Conservation (phyloP, 2,329 filamentous ascomycete genomes). For the Penicillium olsonii region DNA sequence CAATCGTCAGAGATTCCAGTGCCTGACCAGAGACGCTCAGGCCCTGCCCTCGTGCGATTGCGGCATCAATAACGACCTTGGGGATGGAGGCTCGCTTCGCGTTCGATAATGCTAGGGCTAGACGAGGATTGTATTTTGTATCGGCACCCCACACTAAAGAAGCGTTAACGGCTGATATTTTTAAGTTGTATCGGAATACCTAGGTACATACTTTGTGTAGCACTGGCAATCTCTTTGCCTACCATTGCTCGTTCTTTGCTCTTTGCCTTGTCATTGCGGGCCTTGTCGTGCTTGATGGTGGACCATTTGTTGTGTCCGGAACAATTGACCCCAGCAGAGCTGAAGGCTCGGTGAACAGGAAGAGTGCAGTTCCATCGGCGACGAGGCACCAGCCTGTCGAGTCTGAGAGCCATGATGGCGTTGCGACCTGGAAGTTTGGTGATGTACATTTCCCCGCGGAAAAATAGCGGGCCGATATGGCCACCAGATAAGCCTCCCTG, state of each 20-base stretch:
- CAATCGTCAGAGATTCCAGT: conserved; percentile 76
- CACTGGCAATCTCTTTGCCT: conserved; percentile 71
- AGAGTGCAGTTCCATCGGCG: conserved; percentile 12
- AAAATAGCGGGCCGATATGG: conserved; percentile 2
- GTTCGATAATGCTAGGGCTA: conserved; percentile 69
- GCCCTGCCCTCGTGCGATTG: conserved; percentile 86
- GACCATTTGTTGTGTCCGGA: conserved; percentile 93
- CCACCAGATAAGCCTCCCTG: conserved; percentile 22
- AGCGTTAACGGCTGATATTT: conserved; percentile 12
- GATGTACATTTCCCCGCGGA: conserved; percentile 29
- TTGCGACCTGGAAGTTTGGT: neutral
- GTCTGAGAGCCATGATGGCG: conserved; percentile 27
- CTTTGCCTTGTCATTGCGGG: conserved; percentile 74
- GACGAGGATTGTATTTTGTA: conserved; percentile 70
- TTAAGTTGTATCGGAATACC: neutral
- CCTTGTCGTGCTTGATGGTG: conserved; percentile 94
- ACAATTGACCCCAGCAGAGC: conserved; percentile 45
- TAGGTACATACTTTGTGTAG: conserved; percentile 67
- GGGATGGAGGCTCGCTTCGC: conserved; percentile 87
- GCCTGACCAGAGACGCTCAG: conserved; percentile 71
- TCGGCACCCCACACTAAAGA: conserved; percentile 71
- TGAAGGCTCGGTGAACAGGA: conserved; percentile 48
- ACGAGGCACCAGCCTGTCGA: conserved; percentile 23
- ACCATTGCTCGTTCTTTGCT: conserved; percentile 69
- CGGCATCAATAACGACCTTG: conserved; percentile 79